phyloP scores from a whole-genome alignment of 495 filamentous ascomycete species.

The Xylaria curta region DNA sequence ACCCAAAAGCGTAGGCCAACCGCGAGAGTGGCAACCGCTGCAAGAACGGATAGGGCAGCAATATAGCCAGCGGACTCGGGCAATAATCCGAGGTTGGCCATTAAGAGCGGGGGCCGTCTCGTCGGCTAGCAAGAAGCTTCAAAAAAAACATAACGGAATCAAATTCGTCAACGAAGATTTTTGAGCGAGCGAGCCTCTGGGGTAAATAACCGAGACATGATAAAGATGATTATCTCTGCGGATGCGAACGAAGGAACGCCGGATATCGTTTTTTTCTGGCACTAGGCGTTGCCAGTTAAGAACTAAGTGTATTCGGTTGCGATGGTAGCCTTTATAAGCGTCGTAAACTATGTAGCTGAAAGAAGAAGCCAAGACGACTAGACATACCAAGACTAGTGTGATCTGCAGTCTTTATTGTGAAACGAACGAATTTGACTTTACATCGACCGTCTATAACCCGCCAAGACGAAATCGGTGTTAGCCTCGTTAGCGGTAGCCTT shows the following conservation, averaged over 20 bases:
- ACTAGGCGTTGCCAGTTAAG: neutral
- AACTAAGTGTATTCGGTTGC: neutral
- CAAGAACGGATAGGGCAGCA: neutral
- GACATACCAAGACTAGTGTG: neutral
- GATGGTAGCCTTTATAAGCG: neutral
- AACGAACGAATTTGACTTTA: neutral
- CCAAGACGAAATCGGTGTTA: neutral
- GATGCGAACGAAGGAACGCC: neutral
- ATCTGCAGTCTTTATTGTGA: neutral
- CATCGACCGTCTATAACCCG: neutral
- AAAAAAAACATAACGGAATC: neutral
- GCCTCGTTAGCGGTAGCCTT: neutral
- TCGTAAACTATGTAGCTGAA: neutral
- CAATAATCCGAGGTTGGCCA: neutral
- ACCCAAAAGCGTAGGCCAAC: neutral
- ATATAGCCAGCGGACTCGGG: neutral
- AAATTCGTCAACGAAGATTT: neutral
- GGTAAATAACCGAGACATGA: neutral
- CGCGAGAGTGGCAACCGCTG: neutral
- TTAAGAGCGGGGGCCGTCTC: neutral
- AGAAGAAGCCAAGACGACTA: neutral
- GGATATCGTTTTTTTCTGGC: neutral
- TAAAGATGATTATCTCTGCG: neutral
- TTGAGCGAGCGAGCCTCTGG: neutral
- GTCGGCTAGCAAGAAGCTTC: neutral